These are phyloP conservation scores for Pichia insulana DNA, from an alignment of 805 yeast genomes.

Conservation along the genomic window DNA sequence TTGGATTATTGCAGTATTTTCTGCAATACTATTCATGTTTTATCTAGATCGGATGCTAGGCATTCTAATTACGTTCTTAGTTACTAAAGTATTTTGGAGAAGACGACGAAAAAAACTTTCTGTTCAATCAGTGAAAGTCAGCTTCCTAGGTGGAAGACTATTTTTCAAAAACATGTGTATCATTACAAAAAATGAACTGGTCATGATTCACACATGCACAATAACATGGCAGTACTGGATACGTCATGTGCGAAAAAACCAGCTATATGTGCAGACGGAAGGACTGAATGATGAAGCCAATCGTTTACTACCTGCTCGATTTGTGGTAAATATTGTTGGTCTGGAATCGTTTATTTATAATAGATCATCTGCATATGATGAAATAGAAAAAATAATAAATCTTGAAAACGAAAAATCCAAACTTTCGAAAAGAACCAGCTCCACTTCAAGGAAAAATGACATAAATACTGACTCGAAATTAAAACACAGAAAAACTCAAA, in stretches of 20 bases:
- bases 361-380: slow-evolving; percentile 66
- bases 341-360: slow-evolving; percentile 79
- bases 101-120: slow-evolving; percentile 47
- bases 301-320: slow-evolving; percentile 44
- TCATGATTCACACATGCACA: slow-evolving; percentile 61
- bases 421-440: neutral
- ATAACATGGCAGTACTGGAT: slow-evolving; percentile 93
- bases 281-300: slow-evolving; percentile 28
- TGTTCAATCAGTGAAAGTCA: slow-evolving; percentile 65
- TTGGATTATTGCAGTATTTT: slow-evolving; percentile 63
- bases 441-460: too few relatives aligned
- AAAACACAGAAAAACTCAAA: neutral
- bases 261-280: slow-evolving; percentile 21
- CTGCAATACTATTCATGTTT: slow-evolving; percentile 58
- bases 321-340: slow-evolving; percentile 58
- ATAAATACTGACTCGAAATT: neutral
- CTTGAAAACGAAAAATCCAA: slow-evolving; percentile 2
- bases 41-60: slow-evolving; percentile 72
- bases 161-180: slow-evolving; percentile 68
- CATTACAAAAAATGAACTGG: slow-evolving; percentile 64
- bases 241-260: slow-evolving; percentile 33
- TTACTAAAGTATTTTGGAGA: slow-evolving; percentile 58
- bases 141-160: slow-evolving; percentile 75
- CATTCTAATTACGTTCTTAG: slow-evolving; percentile 38
- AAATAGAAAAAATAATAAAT: slow-evolving; percentile 9